phyloP scores from a whole-genome alignment of 306 rosid species.

The Mimosa pudica region DNA sequence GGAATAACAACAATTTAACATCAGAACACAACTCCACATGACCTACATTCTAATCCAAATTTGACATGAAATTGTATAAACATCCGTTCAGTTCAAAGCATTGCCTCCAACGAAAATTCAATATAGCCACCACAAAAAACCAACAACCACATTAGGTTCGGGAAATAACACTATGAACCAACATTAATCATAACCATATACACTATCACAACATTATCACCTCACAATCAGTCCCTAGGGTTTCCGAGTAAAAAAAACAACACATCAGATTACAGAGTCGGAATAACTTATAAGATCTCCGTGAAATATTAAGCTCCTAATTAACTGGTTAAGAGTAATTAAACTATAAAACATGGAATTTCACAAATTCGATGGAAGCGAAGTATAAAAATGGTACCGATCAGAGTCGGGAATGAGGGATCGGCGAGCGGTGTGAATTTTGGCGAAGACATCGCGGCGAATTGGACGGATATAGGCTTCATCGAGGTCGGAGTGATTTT shows the following conservation, averaged over 20 bases:
- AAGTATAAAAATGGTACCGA: slow-evolving; percentile 44
- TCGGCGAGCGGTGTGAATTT: slow-evolving; percentile 53
- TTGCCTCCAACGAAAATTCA: not conserved
- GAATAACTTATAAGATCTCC: not conserved
- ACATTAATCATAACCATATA: not conserved
- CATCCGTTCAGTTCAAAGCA: not conserved
- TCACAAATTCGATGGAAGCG: not conserved
- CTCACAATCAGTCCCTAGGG: not conserved
- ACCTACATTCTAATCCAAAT: slow-evolving; percentile 5
- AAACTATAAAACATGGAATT: not conserved
- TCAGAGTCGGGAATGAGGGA: slow-evolving; percentile 62
- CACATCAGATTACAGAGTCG: not conserved
- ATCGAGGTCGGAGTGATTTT: slow-evolving; percentile 51
- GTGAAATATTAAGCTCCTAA: not conserved
- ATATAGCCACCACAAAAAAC: not conserved
- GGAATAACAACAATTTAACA: slow-evolving; percentile 19
- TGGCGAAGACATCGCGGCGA: slow-evolving; percentile 60
- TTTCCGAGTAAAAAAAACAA: not conserved
- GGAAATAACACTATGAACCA: not conserved
- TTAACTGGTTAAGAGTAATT: not conserved
- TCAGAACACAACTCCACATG: not conserved
- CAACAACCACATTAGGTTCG: not conserved
- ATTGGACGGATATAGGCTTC: slow-evolving; percentile 65
- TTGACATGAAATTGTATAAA: slow-evolving; percentile 15
- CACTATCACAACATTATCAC: not conserved